Conservation (phyloP, 371 early-diverging fungal genomes). For the Dinochytrium kinnereticum region DNA sequence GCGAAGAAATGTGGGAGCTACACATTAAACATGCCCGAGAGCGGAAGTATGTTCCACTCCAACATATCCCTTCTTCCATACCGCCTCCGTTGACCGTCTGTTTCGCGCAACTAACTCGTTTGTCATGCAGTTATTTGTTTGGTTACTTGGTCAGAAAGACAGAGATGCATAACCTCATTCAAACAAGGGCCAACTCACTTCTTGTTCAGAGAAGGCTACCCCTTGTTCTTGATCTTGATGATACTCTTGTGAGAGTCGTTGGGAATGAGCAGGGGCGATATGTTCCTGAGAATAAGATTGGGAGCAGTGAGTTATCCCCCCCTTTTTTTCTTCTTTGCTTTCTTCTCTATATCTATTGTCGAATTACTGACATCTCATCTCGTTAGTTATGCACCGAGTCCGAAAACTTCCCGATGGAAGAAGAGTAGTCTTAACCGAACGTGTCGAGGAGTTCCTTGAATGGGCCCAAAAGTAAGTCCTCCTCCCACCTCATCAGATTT, state of each 20-base stretch:
- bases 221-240: constrained; percentile 79
- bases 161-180: constrained; percentile 61
- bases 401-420: constrained; percentile 67
- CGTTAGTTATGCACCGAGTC: constrained; percentile 70
- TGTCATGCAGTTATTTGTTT: constrained; percentile 57
- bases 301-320: constrained; percentile 37
- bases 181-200: constrained; percentile 49
- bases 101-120: too few species aligned
- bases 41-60: constrained; percentile 56
- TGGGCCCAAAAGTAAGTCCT: constrained; percentile 61
- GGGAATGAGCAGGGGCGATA: constrained; percentile 70
- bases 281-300: constrained; percentile 66
- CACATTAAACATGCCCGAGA: constrained; percentile 73
- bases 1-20: constrained; percentile 66
- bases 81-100: too few species aligned
- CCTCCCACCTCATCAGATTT: not conserved
- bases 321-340: not conserved
- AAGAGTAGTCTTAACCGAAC: constrained; percentile 69
- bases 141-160: constrained; percentile 69
- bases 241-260: constrained; percentile 76
- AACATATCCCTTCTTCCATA: not conserved
- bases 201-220: constrained; percentile 63
- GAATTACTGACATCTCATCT: too few species aligned
- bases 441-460: constrained; percentile 76
- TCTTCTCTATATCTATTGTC: constrained; percentile 1